These are phyloP conservation scores for carrot (Daucus carota) DNA, from an alignment of 129 eudicot genomes.

Conservation along the genomic window DNA sequence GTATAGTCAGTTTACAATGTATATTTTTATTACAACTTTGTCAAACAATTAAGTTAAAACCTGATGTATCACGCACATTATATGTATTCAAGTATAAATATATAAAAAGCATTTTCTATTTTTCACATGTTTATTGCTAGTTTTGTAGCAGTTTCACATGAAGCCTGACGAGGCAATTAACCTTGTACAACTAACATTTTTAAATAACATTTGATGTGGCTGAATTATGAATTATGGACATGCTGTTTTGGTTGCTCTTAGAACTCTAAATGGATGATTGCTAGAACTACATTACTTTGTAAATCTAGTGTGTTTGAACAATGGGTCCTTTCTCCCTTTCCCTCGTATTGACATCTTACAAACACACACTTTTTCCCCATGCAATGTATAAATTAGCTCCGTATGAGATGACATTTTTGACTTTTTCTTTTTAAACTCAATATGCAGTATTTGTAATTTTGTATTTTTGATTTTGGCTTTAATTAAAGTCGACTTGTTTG, in stretches of 20 bases:
- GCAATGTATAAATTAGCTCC: background rate
- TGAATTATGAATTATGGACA: background rate
- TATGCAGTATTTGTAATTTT: background rate
- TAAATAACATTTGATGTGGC: background rate
- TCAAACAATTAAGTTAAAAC: background rate
- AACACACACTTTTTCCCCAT: background rate
- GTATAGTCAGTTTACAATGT: too few relatives aligned
- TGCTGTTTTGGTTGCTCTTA: background rate
- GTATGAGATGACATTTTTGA: background rate
- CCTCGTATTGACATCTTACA: background rate
- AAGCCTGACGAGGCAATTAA: background rate
- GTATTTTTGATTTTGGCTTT: constrained; percentile 8
- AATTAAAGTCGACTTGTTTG: constrained; percentile 6
- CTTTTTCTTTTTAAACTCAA: background rate
- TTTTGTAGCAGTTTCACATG: background rate
- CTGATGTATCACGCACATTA: background rate
- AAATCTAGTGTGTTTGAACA: background rate
- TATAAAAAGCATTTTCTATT: background rate
- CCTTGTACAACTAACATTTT: background rate
- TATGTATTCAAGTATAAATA: too few relatives aligned
- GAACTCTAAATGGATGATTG: background rate
- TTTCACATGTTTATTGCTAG: background rate
- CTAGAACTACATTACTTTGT: background rate
- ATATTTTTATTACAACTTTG: background rate
- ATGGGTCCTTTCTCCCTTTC: background rate